Conservation (phyloP, 1,284 basidiomycete species). For the Schizopora paradoxa region DNA sequence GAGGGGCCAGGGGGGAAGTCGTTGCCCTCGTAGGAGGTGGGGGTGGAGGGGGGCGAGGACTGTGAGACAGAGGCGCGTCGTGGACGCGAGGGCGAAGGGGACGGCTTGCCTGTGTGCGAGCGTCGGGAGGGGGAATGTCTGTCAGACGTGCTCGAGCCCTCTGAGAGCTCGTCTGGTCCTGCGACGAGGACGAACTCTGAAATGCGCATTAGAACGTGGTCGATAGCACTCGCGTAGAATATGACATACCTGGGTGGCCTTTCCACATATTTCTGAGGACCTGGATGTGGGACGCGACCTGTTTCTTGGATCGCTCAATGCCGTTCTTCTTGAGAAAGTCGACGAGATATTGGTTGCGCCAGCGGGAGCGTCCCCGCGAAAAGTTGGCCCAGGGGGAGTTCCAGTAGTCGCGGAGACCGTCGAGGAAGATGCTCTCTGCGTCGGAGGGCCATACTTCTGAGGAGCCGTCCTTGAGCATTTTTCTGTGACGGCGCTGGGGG, state of each 20-base stretch:
- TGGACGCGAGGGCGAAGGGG: conserved; percentile 17
- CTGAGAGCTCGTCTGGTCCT: conserved; percentile 63
- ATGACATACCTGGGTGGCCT: conserved; percentile 57
- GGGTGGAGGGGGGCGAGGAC: conserved; percentile 14
- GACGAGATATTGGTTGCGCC: conserved; percentile 78
- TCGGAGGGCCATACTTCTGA: conserved; percentile 77
- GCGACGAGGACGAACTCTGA: conserved; percentile 63
- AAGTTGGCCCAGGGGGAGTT: conserved; percentile 73
- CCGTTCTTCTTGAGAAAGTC: conserved; percentile 64
- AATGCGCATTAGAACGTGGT: conserved; percentile 17
- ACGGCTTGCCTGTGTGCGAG: conserved; percentile 1
- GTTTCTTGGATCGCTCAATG: conserved; percentile 70
- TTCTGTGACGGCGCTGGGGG: conserved; percentile 77
- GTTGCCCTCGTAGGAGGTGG: conserved; percentile 13
- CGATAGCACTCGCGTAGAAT: conserved; percentile 6
- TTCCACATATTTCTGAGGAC: conserved; percentile 83
- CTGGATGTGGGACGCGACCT: conserved; percentile 80
- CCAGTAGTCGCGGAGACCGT: conserved; percentile 72
- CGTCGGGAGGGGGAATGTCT: conserved; percentile 21
- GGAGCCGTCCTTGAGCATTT: conserved; percentile 74
- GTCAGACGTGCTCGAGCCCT: conserved; percentile 25
- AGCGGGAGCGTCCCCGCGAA: conserved; percentile 68
- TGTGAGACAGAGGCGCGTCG: conserved; percentile 16
- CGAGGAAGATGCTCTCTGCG: conserved; percentile 69
- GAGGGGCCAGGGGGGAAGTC: conserved; percentile 4